Evolutionary conservation across 306 rosid species (phyloP), one percentile per base, ranked within the genome.

Genomic region (Amphicarpaea edgeworthii): DNA sequence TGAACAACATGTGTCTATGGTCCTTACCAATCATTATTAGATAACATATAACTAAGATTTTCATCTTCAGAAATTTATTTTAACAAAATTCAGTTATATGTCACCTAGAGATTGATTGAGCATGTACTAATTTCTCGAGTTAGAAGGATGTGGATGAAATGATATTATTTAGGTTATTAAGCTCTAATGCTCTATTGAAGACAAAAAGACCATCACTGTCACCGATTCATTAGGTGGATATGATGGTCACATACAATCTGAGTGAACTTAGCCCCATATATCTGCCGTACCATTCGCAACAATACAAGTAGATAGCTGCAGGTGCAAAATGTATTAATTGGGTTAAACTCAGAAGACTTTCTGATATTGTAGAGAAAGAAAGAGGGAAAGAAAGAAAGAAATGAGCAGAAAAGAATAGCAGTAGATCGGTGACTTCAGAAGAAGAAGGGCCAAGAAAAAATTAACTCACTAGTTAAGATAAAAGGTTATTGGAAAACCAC

Each of bases 101-200:
- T 46, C 19, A 46, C 19, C 2, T 12, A 15, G 2, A 46, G 19
- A 15, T 46, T 46, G 8, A 15, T 11, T 46, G 12, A 16, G 8
- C 8, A 4, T 46, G 12, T 46, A 46, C 14, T 46, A 46, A 46
- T 46, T 46, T 46, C 19, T 46, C 51, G 59, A 63, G 77, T 68
- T 45, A 55, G 20, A 58, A 70, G 45, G 81, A 85, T 73, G 54
- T 55, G 71, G 83, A 81, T 85, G 42, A 59, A 42, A 59, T 59
- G 83, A 81, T 81, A 85, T 85, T 81, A 81, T 58, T 80, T 72
- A 74, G 80, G 77, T 66, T 80, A 83, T 84, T 81, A 81, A 84
- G 66, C 66, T 26, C 66, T 59, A 59, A 59, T 28, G 75, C 83
- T 84, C 85, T 81, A 81, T 70, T 85, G 85, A 68, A 81, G 79